These are phyloP conservation scores for Tylopilus sp. DNA, from an alignment of 768 basidiomycete species.

Conservation along the genomic window DNA sequence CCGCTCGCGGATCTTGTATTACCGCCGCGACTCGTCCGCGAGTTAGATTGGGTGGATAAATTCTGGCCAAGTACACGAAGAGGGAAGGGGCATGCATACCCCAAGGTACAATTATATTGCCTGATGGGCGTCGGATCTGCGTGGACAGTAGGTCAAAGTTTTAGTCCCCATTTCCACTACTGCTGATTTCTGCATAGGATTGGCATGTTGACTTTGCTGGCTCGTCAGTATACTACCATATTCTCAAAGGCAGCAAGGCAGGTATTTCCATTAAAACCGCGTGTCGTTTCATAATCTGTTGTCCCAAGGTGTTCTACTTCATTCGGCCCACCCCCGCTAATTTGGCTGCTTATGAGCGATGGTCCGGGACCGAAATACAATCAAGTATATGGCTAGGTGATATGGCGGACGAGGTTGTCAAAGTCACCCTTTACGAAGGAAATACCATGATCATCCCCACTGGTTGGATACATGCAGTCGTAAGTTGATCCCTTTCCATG, in stretches of 20 bases:
- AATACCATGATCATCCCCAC: constrained; percentile 95
- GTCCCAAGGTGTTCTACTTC: constrained; percentile 85
- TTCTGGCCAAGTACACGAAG: constrained; percentile 85
- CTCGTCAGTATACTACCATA: constrained; percentile 96
- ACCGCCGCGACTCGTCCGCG: constrained; percentile 80
- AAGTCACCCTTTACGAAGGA: constrained; percentile 69
- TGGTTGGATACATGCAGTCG: constrained; percentile 98
- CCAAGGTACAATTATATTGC: constrained; percentile 95
- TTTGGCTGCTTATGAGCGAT: constrained; percentile 84
- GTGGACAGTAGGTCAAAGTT: constrained; percentile 75
- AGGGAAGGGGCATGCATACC: constrained; percentile 71
- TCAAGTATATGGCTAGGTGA: constrained; percentile 89
- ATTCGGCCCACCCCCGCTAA: constrained; percentile 86
- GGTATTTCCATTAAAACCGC: constrained; percentile 2
- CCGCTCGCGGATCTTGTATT: constrained; percentile 71
- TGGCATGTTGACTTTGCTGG: constrained; percentile 99
- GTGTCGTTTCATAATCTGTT: not conserved
- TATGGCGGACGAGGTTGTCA: constrained; percentile 86
- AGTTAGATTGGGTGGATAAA: constrained; percentile 96
- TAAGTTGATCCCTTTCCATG: constrained; percentile 37
- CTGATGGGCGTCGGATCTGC: constrained; percentile 92
- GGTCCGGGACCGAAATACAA: constrained; percentile 92
- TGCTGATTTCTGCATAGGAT: constrained; percentile 50
- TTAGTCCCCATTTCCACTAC: not conserved
- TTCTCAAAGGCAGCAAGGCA: constrained; percentile 83